phyloP scores from a whole-genome alignment of 768 basidiomycete genomes.

The Paxillus ammoniavirescens region DNA sequence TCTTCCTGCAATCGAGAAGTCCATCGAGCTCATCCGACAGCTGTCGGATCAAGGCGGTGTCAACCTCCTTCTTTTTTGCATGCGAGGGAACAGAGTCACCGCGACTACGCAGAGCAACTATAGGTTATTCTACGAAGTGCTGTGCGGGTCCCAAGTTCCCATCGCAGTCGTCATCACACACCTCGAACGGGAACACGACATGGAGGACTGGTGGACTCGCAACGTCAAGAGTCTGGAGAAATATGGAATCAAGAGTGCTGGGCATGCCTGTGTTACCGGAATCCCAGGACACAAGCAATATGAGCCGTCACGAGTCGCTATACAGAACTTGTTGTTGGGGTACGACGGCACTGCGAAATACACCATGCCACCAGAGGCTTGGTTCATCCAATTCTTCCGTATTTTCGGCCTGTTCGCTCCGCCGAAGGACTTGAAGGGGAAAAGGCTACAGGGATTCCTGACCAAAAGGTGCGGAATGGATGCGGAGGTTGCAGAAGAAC shows the following conservation, averaged over 20 bases:
- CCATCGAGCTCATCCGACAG: conserved; percentile 32
- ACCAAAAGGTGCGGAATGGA: conserved; percentile 29
- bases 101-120: conserved; percentile 25
- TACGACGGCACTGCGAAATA: conserved; percentile 17
- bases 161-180: conserved; percentile 37
- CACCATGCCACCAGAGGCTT: conserved; percentile 25
- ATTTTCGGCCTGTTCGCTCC: conserved; percentile 22
- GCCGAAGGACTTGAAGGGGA: conserved; percentile 21
- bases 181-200: conserved; percentile 34
- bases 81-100: conserved; percentile 41
- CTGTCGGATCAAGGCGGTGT: conserved; percentile 34
- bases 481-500: conserved; percentile 15
- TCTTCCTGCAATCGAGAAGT: conserved; percentile 29
- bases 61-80: conserved; percentile 40
- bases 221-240: conserved; percentile 23
- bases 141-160: conserved; percentile 36
- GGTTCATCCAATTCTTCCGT: conserved; percentile 25
- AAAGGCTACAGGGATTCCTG: conserved; percentile 23
- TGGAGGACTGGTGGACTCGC: conserved; percentile 36
- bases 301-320: conserved; percentile 18
- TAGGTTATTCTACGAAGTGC: conserved; percentile 39
- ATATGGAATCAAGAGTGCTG: conserved; percentile 26
- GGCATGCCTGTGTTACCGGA: conserved; percentile 37
- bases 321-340: conserved; percentile 13
- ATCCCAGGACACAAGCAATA: conserved; percentile 28